Evolutionary conservation across 2,329 filamentous ascomycete species (phyloP), one percentile per base, ranked within the genome.

Genomic region (Thyridium curvatum): DNA sequence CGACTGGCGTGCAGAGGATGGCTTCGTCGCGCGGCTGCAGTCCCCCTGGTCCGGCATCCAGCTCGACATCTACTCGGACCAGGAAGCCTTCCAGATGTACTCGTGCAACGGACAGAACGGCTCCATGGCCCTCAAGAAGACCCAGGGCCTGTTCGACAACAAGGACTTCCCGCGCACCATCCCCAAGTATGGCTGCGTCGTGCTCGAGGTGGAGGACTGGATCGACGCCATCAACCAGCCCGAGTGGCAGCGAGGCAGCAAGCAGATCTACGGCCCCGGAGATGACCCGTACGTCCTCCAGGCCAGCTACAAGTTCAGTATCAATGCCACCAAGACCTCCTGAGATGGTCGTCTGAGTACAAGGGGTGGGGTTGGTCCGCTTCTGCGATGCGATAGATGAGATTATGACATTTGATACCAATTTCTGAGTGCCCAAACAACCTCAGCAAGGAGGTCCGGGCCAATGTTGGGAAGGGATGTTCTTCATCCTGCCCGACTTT

Each of bases 171-270:
- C 78, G 4, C 69, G 81, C 30, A 75, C 74, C 8, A 82, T 88
- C 18, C 72, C 77, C 40, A 59, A 90, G 67, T 87, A 89, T 55
- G 89, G 87, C 26, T 96, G 91, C 61, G 55, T 95, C 18, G 91
- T 95, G 35, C 75, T 96, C 61, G 91, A 96, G 66, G 86, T 93
- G 12, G 79, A 96, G 70, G 89, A 93, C 59, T 96, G 81, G 77
- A 94, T 96, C 54, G 90, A 94, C 57, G 89, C 74, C 18, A 93
- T 97, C 65, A 96, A 95, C 65, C 77, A 94, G 51, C 90, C 90
- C 0, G 77, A 88, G 61, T 96, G 91, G 91, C 79, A 79, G 42
- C 77, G 90, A 40, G 62, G 69, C 34, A 55, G 54, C 39, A 79
- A 72, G 62, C 78, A 83, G 53, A 64, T 84, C 43, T 82, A 65